Conservation (phyloP, 2,329 filamentous ascomycete species). For the Zelopaecilomyces penicillatus region DNA sequence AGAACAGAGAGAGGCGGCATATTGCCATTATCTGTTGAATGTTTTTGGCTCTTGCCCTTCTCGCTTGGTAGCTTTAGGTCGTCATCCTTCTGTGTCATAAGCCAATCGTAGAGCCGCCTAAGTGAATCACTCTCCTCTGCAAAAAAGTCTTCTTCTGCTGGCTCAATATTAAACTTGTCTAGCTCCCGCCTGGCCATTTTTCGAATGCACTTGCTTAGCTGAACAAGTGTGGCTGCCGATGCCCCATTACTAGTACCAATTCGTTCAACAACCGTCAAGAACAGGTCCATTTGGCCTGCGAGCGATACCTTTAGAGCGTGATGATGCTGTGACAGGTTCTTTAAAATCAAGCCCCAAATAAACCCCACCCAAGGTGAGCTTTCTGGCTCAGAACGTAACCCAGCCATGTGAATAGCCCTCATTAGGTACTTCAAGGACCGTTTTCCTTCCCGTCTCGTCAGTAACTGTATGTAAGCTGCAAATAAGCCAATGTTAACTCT, state of each 20-base stretch:
- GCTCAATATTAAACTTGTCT: conserved; percentile 11
- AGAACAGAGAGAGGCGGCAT: conserved; percentile 9
- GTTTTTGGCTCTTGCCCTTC: no score
- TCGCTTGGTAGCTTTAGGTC: no score
- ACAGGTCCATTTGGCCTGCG: conserved; percentile 21
- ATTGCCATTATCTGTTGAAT: no score
- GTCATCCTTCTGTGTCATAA: no score
- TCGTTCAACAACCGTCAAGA: conserved; percentile 18
- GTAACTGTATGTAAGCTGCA: conserved; percentile 38
- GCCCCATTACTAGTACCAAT: conserved; percentile 19
- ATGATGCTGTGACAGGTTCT: conserved; percentile 23
- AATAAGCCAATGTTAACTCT: conserved; percentile 29
- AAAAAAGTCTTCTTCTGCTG: conserved; percentile 7
- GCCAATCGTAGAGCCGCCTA: neutral
- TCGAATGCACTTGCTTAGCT: conserved; percentile 15
- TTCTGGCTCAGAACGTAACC: conserved; percentile 15
- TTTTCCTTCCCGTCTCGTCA: conserved; percentile 15
- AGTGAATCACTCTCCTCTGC: neutral
- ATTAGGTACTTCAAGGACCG: conserved; percentile 17
- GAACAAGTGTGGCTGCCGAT: conserved; percentile 12
- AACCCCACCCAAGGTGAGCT: conserved; percentile 20
- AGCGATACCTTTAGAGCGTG: conserved; percentile 18
- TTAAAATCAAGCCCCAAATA: conserved; percentile 27
- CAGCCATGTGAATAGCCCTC: conserved; percentile 23
- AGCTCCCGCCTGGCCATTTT: conserved; percentile 17